These are phyloP conservation scores for Cyclaneusma minus DNA, from an alignment of 2,329 filamentous ascomycete species.

Conservation along the genomic window DNA sequence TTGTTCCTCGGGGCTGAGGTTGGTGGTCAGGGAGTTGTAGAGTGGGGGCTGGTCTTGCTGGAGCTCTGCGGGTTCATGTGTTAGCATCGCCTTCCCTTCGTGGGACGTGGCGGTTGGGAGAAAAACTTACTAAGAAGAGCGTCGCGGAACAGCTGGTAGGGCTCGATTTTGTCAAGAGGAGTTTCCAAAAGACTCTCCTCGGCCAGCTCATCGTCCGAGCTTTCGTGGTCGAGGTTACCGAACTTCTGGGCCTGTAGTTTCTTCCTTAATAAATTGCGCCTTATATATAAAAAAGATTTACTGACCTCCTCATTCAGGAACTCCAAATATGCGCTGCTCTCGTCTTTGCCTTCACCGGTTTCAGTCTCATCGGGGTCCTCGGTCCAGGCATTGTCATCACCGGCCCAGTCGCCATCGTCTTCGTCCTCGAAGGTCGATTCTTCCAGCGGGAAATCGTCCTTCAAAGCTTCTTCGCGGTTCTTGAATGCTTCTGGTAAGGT, in stretches of 20 bases:
- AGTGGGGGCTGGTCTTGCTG: slow-evolving; percentile 85
- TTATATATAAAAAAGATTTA: slow-evolving; percentile 3
- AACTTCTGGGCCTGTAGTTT: slow-evolving; percentile 63
- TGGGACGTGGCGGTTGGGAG: neutral
- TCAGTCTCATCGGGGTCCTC: slow-evolving; percentile 49
- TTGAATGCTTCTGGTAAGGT: slow-evolving; percentile 77
- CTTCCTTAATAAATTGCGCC: slow-evolving; percentile 5
- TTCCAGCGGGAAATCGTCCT: slow-evolving; percentile 68
- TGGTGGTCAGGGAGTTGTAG: slow-evolving; percentile 65
- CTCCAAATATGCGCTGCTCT: slow-evolving; percentile 86
- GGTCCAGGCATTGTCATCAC: slow-evolving; percentile 69
- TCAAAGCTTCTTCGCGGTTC: slow-evolving; percentile 83
- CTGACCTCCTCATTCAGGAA: slow-evolving; percentile 83
- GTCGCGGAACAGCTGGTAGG: slow-evolving; percentile 76
- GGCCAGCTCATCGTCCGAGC: slow-evolving; percentile 75
- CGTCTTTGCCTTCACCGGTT: slow-evolving; percentile 58
- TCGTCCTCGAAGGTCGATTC: slow-evolving; percentile 53
- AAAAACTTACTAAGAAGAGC: slow-evolving; percentile 59
- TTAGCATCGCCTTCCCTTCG: slow-evolving; percentile 11
- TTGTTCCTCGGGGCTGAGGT: slow-evolving; percentile 68
- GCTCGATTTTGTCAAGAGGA: slow-evolving; percentile 87
- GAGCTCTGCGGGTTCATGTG: slow-evolving; percentile 39
- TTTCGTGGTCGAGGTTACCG: slow-evolving; percentile 44
- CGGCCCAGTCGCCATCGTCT: slow-evolving; percentile 52
- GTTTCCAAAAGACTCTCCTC: slow-evolving; percentile 92